Evolutionary conservation across 73 alveolate species (phyloP).

Genomic region (Halteria grandinella): DNA sequence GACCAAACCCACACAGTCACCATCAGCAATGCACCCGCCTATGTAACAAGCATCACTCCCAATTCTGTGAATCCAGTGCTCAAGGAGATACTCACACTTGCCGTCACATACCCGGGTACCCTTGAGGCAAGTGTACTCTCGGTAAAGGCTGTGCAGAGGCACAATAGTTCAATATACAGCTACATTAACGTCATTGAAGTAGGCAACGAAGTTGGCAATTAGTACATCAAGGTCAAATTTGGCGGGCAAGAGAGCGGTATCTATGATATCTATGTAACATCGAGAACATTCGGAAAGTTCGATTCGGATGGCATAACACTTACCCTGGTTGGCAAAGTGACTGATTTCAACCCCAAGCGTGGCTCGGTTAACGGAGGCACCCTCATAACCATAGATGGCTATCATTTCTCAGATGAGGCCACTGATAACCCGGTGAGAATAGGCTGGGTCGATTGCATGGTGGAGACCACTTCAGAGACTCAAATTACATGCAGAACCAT

Average conservation of each 20-base stretch:
- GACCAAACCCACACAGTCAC: neutral
- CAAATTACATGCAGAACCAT: slow-evolving; percentile 25
- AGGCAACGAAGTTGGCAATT: neutral
- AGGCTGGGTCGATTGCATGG: slow-evolving; percentile 33
- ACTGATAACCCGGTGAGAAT: slow-evolving; percentile 23
- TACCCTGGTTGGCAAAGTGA: neutral
- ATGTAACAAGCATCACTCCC: neutral
- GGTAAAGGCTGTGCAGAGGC: too few species aligned
- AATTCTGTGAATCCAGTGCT: slow-evolving; percentile 10
- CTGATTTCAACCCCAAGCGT: neutral
- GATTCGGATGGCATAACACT: neutral
- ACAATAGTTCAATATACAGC: too few species aligned
- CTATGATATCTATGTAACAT: neutral
- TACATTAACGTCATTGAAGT: too few species aligned
- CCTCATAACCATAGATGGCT: slow-evolving; percentile 29
- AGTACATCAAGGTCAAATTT: neutral
- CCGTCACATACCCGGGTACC: too few species aligned
- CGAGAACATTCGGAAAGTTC: neutral
- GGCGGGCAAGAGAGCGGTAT: slow-evolving; percentile 34
- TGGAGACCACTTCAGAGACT: slow-evolving; percentile 2
- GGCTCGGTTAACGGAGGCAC: slow-evolving; percentile 1
- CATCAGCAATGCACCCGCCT: slow-evolving; percentile 12
- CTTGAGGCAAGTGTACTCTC: too few species aligned
- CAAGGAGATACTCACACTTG: neutral
- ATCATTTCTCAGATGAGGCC: slow-evolving; percentile 11